phyloP scores from a whole-genome alignment of 345 rosid species.

The Moringa oleifera region DNA sequence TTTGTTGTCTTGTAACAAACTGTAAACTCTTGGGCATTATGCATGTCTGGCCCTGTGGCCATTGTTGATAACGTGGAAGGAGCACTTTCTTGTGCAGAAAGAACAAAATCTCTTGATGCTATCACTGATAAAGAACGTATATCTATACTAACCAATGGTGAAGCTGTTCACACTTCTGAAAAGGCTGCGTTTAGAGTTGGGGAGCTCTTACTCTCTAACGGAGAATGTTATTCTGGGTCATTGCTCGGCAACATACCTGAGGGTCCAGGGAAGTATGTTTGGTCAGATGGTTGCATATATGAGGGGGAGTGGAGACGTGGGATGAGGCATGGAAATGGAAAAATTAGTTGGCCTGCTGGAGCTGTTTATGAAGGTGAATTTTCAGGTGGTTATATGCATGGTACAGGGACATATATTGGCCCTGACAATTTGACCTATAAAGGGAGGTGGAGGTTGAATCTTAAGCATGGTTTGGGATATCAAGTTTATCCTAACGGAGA shows the following conservation, averaged over 20 bases:
- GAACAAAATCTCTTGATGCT: slow-evolving; percentile 69
- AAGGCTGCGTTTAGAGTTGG: slow-evolving; percentile 55
- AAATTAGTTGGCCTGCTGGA: slow-evolving; percentile 71
- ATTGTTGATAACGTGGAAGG: slow-evolving; percentile 38
- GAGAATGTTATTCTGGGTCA: slow-evolving; percentile 74
- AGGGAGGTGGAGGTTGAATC: slow-evolving; percentile 90
- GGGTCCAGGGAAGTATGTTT: slow-evolving; percentile 76
- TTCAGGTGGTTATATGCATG: slow-evolving; percentile 84
- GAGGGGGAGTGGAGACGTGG: slow-evolving; percentile 94
- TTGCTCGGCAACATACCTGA: slow-evolving; percentile 73
- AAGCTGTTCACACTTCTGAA: slow-evolving; percentile 44
- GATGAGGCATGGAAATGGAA: slow-evolving; percentile 84
- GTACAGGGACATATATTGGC: slow-evolving; percentile 58
- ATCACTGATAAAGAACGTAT: slow-evolving; percentile 33
- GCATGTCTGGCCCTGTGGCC: slow-evolving; percentile 88
- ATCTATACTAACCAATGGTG: slow-evolving; percentile 46
- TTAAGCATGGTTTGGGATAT: slow-evolving; percentile 86
- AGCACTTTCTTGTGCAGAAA: slow-evolving; percentile 49
- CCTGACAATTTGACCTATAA: slow-evolving; percentile 50
- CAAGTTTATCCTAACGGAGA: slow-evolving; percentile 79
- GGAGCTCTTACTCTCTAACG: slow-evolving; percentile 54
- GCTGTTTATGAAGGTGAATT: slow-evolving; percentile 80
- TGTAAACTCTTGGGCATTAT: slow-evolving; percentile 46
- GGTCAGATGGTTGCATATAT: slow-evolving; percentile 71
- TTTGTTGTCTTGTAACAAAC: slow-evolving; percentile 21